These are phyloP conservation scores for Pythium utonaiense DNA, from an alignment of 352 stramenopile species.

Conservation along the genomic window DNA sequence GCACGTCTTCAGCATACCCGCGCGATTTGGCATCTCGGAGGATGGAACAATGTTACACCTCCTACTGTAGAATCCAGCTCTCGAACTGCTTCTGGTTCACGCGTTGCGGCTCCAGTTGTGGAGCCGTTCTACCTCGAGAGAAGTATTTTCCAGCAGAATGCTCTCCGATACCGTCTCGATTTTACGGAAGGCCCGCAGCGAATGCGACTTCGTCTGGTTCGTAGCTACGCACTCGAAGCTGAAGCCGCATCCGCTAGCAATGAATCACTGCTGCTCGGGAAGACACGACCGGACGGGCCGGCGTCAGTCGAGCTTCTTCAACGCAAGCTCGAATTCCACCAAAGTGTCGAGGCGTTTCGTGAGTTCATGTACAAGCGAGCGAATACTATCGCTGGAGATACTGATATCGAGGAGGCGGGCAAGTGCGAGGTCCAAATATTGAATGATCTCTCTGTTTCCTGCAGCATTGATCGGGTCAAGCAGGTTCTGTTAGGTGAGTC, in stretches of 20 bases:
- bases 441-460: slow-evolving; percentile 3
- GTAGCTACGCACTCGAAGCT: slow-evolving; percentile 10
- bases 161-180: slow-evolving; percentile 21
- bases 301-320: slow-evolving; percentile 6
- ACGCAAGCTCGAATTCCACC: slow-evolving; percentile 26
- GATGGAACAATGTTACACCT: slow-evolving; percentile 7
- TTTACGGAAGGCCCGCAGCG: slow-evolving; percentile 31
- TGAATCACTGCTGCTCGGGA: not conserved
- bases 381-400: not conserved
- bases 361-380: slow-evolving; percentile 25
- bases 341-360: slow-evolving; percentile 23
- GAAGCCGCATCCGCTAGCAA: not conserved
- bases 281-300: not conserved
- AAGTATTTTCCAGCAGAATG: slow-evolving; percentile 25
- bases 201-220: slow-evolving; percentile 25
- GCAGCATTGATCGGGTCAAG: slow-evolving; percentile 9
- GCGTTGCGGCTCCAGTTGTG: not conserved
- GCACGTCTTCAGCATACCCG: slow-evolving; percentile 15
- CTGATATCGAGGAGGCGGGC: not conserved
- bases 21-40: slow-evolving; percentile 21
- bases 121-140: slow-evolving; percentile 27
- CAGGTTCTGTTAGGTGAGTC: slow-evolving; percentile 10
- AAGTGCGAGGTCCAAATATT: slow-evolving; percentile 1
- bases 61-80: not conserved
- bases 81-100: slow-evolving; percentile 3